A percentile compares a stretch with the other conserved stretches of the same genome.
phyloP scores from a whole-genome alignment of 768 basidiomycete species.

The Phaffia australis region DNA sequence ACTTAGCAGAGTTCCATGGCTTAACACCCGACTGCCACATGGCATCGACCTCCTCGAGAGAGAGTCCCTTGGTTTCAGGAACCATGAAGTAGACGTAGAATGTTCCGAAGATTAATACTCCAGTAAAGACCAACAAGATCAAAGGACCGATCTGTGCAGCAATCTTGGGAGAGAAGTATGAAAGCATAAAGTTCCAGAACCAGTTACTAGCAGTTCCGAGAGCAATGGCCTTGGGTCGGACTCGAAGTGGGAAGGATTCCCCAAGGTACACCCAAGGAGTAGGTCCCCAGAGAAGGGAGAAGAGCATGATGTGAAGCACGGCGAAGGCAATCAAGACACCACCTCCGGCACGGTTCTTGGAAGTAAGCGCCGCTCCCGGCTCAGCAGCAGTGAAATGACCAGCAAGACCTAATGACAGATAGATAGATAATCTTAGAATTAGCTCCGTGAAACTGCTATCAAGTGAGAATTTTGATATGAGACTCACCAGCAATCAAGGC shows the following conservation, averaged over 20 bases:
- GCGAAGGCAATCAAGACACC: slow-evolving; percentile 58
- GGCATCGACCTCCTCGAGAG: slow-evolving; percentile 67
- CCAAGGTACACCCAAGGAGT: slow-evolving; percentile 28
- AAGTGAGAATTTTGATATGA: neutral
- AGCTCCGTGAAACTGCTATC: neutral
- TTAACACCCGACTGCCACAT: slow-evolving; percentile 53
- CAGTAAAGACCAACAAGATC: slow-evolving; percentile 65
- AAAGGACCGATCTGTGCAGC: slow-evolving; percentile 54
- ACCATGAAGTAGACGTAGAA: slow-evolving; percentile 64
- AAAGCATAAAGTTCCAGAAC: slow-evolving; percentile 54
- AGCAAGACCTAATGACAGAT: slow-evolving; percentile 44
- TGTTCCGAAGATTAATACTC: slow-evolving; percentile 58
- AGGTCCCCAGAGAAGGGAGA: slow-evolving; percentile 40
- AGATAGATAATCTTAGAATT: neutral
- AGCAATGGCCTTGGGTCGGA: slow-evolving; percentile 65
- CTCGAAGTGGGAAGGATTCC: slow-evolving; percentile 70
- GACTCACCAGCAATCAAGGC: neutral
- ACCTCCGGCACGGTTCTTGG: slow-evolving; percentile 49
- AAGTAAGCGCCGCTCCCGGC: slow-evolving; percentile 45
- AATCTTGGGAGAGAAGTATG: slow-evolving; percentile 54
- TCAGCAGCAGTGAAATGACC: slow-evolving; percentile 59
- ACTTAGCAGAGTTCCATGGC: slow-evolving; percentile 55
- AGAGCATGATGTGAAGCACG: slow-evolving; percentile 62
- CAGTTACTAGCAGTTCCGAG: slow-evolving; percentile 55
- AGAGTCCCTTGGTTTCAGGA: slow-evolving; percentile 70